Percentiles rank a stretch among this genome's conserved stretches.
Evolutionary conservation across 2,329 filamentous ascomycete genomes (phyloP).

Genomic region (Pseudocercospora fuligena): DNA sequence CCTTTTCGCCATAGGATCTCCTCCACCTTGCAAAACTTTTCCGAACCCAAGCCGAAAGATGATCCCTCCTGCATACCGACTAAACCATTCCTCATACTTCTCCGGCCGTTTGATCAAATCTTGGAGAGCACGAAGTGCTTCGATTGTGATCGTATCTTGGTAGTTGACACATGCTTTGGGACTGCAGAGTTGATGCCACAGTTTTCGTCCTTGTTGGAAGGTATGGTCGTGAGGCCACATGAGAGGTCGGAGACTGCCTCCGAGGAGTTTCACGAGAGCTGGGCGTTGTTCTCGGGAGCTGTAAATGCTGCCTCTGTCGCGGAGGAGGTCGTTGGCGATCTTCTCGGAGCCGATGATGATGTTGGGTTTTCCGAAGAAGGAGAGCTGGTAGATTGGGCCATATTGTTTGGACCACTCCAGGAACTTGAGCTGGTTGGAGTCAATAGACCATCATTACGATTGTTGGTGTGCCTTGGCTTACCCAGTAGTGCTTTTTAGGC

Average conservation of each 20-base stretch:
- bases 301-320: constrained; percentile 48
- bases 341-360: constrained; percentile 46
- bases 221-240: neutral
- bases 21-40: neutral
- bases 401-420: constrained; percentile 43
- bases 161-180: neutral
- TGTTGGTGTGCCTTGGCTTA: neutral
- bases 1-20: neutral
- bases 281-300: constrained; percentile 44
- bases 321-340: constrained; percentile 50
- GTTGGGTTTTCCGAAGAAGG: constrained; percentile 48
- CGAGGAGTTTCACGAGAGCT: constrained; percentile 37
- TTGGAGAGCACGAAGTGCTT: neutral
- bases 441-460: neutral
- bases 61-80: neutral
- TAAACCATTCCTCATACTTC: neutral
- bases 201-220: neutral
- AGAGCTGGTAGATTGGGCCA: constrained; percentile 51
- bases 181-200: neutral
- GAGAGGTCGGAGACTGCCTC: neutral
- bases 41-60: neutral
- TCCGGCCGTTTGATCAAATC: neutral
- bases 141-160: neutral
- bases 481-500: constrained; percentile 44
- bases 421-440: constrained; percentile 41